Base-by-base conservation (phyloP, 1,284 basidiomycete genomes). In the Veloboletus limbatus region DNA sequence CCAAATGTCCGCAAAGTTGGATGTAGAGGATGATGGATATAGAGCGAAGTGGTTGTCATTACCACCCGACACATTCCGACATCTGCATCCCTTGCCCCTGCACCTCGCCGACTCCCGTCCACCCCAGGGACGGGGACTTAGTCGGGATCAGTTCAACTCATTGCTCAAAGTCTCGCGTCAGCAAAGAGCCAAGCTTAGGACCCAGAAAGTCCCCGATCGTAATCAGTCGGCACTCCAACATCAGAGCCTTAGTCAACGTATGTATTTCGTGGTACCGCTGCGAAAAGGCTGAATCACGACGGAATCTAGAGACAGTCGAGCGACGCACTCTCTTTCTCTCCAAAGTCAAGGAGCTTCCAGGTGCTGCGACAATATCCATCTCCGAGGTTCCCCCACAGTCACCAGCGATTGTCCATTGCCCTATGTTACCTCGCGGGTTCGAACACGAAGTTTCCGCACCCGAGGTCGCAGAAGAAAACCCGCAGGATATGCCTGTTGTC, bases 171-270 rank as follows among this genome's bases (percentile, higher is more conserved):
- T 78, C 37, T 77, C 80, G 28, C 74, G 73, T 57, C 78, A 81
- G 52, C 71, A 78, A 53, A 77, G 75, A 56, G 62, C 71, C 26
- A 62, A 59, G 34, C 51, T 72, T 8, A 72, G 73, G 28, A 65
- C 64, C 38, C 81, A 75, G 67, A 78, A 70, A 57, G 64, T 68
- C 26, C 69, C 71, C 20, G 78, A 84, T 67, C 74, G 83, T 54
- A 86, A 81, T 67, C 83, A 88, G 66, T 78, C 87, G 41, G 82
- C 83, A 14, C 66, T 85, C 50, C 86, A 82, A 66, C 76, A 74
- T 39, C 85, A 88, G 67, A 80, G 76, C 70, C 79, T 73, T 62
- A 88, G 85, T 71, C 84, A 88, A 66, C 68, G 87, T 89, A 63
- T 51, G 80, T 54, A 10, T 30, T 40, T 43, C 33, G 18, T 36